Percentiles rank a stretch among this genome's conserved stretches.
phyloP scores from a whole-genome alignment of 2,329 filamentous ascomycete genomes.

The Sarocladiaceae sp. region DNA sequence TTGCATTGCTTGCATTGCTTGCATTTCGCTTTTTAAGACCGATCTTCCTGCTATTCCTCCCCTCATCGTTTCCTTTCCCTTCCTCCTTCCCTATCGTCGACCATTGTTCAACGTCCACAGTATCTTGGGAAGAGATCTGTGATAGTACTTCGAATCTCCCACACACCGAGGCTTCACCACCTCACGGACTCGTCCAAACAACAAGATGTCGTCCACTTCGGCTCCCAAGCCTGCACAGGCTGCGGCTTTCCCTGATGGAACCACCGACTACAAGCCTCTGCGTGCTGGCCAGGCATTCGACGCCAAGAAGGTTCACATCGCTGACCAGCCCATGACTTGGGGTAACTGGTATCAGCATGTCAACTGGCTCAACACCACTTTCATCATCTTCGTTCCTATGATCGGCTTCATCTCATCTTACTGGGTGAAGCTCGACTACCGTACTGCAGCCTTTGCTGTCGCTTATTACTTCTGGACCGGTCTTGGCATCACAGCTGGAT shows the following conservation, averaged over 20 bases:
- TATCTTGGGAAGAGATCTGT: slow-evolving; percentile 8
- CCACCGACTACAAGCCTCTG: slow-evolving; percentile 50
- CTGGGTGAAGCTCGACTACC: slow-evolving; percentile 70
- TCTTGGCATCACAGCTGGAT: slow-evolving; percentile 68
- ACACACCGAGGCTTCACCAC: not conserved
- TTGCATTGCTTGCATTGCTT: slow-evolving; percentile 1
- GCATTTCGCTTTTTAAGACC: slow-evolving; percentile 2
- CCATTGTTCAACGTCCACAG: slow-evolving; percentile 1
- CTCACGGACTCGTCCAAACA: not conserved
- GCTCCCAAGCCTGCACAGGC: slow-evolving; percentile 32
- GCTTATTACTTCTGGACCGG: slow-evolving; percentile 81
- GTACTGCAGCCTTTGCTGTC: slow-evolving; percentile 71
- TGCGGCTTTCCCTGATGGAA: slow-evolving; percentile 46
- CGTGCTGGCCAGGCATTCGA: slow-evolving; percentile 41
- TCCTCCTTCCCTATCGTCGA: not conserved
- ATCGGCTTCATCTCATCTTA: slow-evolving; percentile 68
- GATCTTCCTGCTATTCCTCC: slow-evolving; percentile 2
- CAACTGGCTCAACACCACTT: slow-evolving; percentile 85
- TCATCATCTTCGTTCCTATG: slow-evolving; percentile 76
- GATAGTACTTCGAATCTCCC: not conserved
- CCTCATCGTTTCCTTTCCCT: slow-evolving; percentile 1
- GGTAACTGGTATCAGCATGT: slow-evolving; percentile 88
- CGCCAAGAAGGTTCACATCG: slow-evolving; percentile 75
- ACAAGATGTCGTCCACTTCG: slow-evolving; percentile 33
- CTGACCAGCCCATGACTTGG: slow-evolving; percentile 74